Base-by-base conservation (phyloP, 805 yeast genomes). In the Sugiyamaella floridensis region DNA sequence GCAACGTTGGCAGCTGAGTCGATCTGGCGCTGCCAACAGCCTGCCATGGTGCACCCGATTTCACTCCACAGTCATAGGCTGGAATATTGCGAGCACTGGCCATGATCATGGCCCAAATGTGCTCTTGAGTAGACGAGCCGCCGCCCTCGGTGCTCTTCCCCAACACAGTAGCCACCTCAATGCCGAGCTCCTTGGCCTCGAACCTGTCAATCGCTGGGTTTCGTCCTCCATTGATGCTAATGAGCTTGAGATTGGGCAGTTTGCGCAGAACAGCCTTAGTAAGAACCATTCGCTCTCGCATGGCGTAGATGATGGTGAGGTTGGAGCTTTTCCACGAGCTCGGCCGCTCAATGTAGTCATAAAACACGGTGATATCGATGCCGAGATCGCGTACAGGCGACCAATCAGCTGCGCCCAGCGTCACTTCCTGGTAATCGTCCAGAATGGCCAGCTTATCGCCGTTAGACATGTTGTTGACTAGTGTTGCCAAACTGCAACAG, bases 221-320 rank as follows among this genome's bases (percentile, higher is more conserved):
- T 12, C 59, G 48, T 50, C 41, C 22, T 12, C 60, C 61, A 8
- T 60, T 58, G 28, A 60, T 58, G 5, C 50, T 48, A n/a, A 59
- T 48, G 10, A 59, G 50, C 49, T 58, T 59, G 49, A 59, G 50
- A 40, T 55, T 58, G 18, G 60, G 59, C 34, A 59, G 48, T 22
- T 47, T 32, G 15, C 22, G 28, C 12, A 59, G 50, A 12, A 57
- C 20, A 12, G 48, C 19, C 20, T 32, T 43, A 10, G 53, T 47
- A n/a, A 59, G 50, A 15, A 59, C 57, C 1, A 61, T 58, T 32
- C 62, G 55, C 46, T 59, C 62, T 16, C 62, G 49, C 60, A 58
- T 58, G 26, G 50, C 40, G 40, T 51, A 56, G 42, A 59, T 34
- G 37, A 59, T 58, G 9, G 43, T 29, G 49, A 56, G 58, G n/a